Conservation (phyloP, 768 basidiomycete species). For the Gyrodon lividus region DNA sequence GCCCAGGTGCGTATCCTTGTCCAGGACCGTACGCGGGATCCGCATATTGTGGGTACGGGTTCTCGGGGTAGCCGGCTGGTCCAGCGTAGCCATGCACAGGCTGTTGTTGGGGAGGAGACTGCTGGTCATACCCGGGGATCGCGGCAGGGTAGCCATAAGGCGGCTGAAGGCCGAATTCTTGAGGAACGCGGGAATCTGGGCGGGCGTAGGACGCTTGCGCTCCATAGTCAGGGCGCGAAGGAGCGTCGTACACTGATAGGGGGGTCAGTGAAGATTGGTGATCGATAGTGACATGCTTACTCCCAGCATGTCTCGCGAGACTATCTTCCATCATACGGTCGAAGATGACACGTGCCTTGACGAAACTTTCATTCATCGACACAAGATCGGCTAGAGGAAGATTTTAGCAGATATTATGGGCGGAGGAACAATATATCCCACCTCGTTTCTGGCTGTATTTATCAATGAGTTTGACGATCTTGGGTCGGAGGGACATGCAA, state of each 20-base stretch:
- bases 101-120: constrained; percentile 35
- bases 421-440: constrained; percentile 20
- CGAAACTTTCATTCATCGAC: constrained; percentile 92
- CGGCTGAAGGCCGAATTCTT: constrained; percentile 37
- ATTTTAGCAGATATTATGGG: not conserved
- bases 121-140: constrained; percentile 42
- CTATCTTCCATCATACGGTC: constrained; percentile 94
- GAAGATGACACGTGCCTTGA: constrained; percentile 85
- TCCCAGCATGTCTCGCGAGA: constrained; percentile 67
- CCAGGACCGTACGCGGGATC: constrained; percentile 23
- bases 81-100: constrained; percentile 27
- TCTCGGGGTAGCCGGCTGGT: constrained; percentile 25
- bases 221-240: constrained; percentile 31
- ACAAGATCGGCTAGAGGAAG: constrained; percentile 75
- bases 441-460: constrained; percentile 94
- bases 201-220: constrained; percentile 27
- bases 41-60: constrained; percentile 25
- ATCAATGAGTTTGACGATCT: constrained; percentile 95
- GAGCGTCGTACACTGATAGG: constrained; percentile 50
- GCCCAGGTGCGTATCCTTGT: constrained; percentile 20
- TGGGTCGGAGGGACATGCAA: constrained; percentile 86
- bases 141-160: constrained; percentile 46
- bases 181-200: constrained; percentile 33
- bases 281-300: constrained; percentile 34
- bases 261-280: constrained; percentile 7